These are phyloP conservation scores for Colletotrichum falcatum DNA, from an alignment of 2,329 filamentous ascomycete genomes.

Conservation along the genomic window DNA sequence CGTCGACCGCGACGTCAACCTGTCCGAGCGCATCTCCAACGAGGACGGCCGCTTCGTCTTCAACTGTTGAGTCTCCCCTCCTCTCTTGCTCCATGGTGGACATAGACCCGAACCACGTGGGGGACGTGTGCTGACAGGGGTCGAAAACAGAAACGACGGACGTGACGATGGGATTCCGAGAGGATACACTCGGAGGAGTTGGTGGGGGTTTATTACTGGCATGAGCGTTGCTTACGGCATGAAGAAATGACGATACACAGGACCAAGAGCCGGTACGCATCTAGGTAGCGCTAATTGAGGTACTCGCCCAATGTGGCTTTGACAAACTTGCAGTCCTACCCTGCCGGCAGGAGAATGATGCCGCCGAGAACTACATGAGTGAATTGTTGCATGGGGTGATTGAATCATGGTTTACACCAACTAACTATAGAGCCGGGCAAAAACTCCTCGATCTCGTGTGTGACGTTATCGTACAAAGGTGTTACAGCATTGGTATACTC, in stretches of 20 bases:
- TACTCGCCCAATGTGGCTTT: conserved; percentile 18
- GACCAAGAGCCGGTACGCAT: conserved; percentile 9
- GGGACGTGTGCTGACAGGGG: neutral
- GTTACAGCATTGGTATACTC: neutral
- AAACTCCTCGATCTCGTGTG: neutral
- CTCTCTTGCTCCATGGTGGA: neutral
- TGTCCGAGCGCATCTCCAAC: conserved; percentile 67
- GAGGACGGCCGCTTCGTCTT: conserved; percentile 59
- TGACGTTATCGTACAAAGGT: neutral
- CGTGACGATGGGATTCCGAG: neutral
- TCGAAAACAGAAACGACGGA: conserved; percentile 5
- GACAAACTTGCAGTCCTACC: conserved; percentile 10
- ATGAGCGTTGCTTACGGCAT: conserved; percentile 19
- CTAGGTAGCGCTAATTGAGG: conserved; percentile 32
- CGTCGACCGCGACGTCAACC: conserved; percentile 62
- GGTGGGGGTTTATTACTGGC: neutral
- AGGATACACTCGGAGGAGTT: neutral
- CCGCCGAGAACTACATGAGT: no score
- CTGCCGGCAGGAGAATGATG: no score
- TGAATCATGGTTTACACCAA: neutral
- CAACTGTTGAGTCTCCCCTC: conserved; percentile 7
- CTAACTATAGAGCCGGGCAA: neutral
- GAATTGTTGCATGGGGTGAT: neutral
- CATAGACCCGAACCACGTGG: no score
- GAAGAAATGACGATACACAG: conserved; percentile 17